A percentile compares a stretch with the other conserved stretches of the same genome.
Conservation (phyloP, 2,329 filamentous ascomycete genomes). For the Aaosphaeria pasadenensis region DNA sequence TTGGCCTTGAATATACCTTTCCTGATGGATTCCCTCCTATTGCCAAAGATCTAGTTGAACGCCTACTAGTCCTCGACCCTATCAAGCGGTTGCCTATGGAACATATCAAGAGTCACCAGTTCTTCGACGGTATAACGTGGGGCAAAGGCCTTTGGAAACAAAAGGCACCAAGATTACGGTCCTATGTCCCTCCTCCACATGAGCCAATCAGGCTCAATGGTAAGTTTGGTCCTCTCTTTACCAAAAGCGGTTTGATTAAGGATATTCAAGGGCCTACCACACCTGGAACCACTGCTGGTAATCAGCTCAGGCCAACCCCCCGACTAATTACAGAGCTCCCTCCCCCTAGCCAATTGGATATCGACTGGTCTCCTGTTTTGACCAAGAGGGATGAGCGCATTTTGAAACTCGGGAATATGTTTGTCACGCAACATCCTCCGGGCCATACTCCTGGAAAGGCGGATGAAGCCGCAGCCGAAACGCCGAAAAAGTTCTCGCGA, state of each 20-base stretch:
- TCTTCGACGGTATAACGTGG: slow-evolving; percentile 85
- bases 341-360: slow-evolving; percentile 93
- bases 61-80: slow-evolving; percentile 86
- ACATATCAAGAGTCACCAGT: slow-evolving; percentile 94
- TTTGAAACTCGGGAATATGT: slow-evolving; percentile 85
- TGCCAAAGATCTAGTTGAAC: slow-evolving; percentile 85
- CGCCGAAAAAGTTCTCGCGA: slow-evolving; percentile 78
- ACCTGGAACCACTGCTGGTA: slow-evolving; percentile 16
- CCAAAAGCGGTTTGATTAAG: slow-evolving; percentile 9
- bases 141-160: slow-evolving; percentile 83
- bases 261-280: slow-evolving; percentile 26
- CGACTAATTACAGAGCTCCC: slow-evolving; percentile 90
- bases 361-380: slow-evolving; percentile 96
- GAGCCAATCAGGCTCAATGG: slow-evolving; percentile 58
- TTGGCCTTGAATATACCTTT: slow-evolving; percentile 90
- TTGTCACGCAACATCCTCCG: slow-evolving; percentile 76
- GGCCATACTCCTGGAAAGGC: slow-evolving; percentile 67
- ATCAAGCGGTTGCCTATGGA: slow-evolving; percentile 81
- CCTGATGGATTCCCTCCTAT: slow-evolving; percentile 81
- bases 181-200: slow-evolving; percentile 73
- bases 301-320: slow-evolving; percentile 53
- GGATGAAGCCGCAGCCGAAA: slow-evolving; percentile 57
- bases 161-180: slow-evolving; percentile 81
- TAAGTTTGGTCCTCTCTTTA: slow-evolving; percentile 22
- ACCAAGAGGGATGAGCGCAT: slow-evolving; percentile 91